Conservation (phyloP, 106 monocot species). For the Apostasia shenzhenica region DNA sequence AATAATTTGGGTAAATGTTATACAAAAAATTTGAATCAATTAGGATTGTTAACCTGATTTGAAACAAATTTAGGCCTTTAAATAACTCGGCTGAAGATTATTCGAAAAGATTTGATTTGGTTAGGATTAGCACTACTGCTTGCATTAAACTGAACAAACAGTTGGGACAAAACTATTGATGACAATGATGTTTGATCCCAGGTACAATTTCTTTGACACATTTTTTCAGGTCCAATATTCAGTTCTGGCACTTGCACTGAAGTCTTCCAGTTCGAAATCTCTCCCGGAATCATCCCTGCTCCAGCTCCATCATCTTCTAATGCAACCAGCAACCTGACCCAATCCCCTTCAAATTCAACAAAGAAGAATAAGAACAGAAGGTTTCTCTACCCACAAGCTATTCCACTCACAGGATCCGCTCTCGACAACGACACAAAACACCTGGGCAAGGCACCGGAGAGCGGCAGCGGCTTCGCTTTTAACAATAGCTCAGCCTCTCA, state of each 20-base stretch:
- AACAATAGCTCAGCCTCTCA: conserved; percentile 22
- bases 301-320: conserved; percentile 11
- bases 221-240: conserved; percentile 58
- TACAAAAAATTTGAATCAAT: too few species aligned
- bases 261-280: conserved; percentile 82
- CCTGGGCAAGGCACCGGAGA: conserved; percentile 22
- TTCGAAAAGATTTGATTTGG: too few species aligned
- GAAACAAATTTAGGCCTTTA: too few species aligned
- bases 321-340: conserved; percentile 18
- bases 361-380: conserved; percentile 53
- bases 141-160: too few species aligned
- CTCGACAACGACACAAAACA: conserved; percentile 38
- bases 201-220: too few species aligned
- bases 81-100: too few species aligned
- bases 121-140: too few species aligned
- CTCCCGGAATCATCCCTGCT: conserved; percentile 56
- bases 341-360: conserved; percentile 7
- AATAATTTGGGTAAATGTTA: too few species aligned
- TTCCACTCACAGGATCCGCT: conserved; percentile 46
- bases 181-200: too few species aligned
- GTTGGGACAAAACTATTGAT: too few species aligned
- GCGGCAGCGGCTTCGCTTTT: conserved; percentile 14
- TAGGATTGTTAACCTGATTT: too few species aligned
- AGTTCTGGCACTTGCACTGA: conserved; percentile 96
- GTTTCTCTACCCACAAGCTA: conserved; percentile 33